Percentiles rank a stretch among this genome's conserved stretches.
Conservation (phyloP, 768 basidiomycete genomes). For the Lactarius evosmus region DNA sequence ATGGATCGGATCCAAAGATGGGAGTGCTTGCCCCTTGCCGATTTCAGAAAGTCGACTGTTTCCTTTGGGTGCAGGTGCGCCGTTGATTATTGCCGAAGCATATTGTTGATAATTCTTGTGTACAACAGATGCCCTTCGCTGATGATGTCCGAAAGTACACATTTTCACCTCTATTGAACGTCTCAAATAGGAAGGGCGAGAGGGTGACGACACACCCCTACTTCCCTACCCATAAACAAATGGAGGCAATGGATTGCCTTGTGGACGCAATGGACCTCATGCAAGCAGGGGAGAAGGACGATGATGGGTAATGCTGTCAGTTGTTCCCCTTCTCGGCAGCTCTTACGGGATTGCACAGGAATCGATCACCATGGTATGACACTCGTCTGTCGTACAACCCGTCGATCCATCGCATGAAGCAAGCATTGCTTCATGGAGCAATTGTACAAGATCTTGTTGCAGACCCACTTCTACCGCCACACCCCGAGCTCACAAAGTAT, state of each 20-base stretch:
- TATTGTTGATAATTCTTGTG: not conserved
- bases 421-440: slow-evolving; percentile 88
- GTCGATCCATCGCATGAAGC: slow-evolving; percentile 84
- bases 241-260: slow-evolving; percentile 79
- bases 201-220: slow-evolving; percentile 71
- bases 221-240: slow-evolving; percentile 74
- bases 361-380: slow-evolving; percentile 71
- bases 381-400: slow-evolving; percentile 80
- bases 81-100: not conserved
- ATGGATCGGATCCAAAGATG: slow-evolving; percentile 80
- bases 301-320: slow-evolving; percentile 55
- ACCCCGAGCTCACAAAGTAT: slow-evolving; percentile 81
- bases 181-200: slow-evolving; percentile 76
- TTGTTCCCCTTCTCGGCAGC: not conserved
- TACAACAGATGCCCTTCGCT: slow-evolving; percentile 84
- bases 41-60: slow-evolving; percentile 68
- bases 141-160: slow-evolving; percentile 88
- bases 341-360: slow-evolving; percentile 39
- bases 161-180: slow-evolving; percentile 74
- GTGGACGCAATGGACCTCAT: slow-evolving; percentile 89
- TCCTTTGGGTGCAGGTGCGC: slow-evolving; percentile 79
- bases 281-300: slow-evolving; percentile 70
- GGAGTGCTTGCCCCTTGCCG: slow-evolving; percentile 65
- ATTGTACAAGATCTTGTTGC: slow-evolving; percentile 68
- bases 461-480: slow-evolving; percentile 80